Evolutionary conservation across 2,329 filamentous ascomycete genomes (phyloP), one percentile per base, ranked within the genome.

Genomic region (Xylariaceae sp.): DNA sequence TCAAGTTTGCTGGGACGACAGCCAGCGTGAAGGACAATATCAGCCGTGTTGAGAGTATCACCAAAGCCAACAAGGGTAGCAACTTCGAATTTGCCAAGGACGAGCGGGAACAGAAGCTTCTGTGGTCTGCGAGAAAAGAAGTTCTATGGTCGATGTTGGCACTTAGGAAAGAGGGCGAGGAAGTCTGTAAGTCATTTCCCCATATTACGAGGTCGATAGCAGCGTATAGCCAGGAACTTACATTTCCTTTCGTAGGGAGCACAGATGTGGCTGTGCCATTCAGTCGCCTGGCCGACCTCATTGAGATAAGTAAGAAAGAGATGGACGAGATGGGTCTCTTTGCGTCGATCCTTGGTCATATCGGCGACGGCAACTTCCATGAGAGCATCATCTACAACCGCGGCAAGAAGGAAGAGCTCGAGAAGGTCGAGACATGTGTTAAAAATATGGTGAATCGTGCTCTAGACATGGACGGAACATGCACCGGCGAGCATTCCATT

Each of bases 341-440:
- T 69, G 91, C 91, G 1, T 92, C 88, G 65, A 89, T 96, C 23
- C 77, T 97, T 3, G 92, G 92, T 3, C 92, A 97, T 67, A 88
- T 97, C 51, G 92, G 92, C 10, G 92, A 96, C 67, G 92, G 92
- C 30, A 97, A 97, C 72, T 97, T 97, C 75, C 92, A 97, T 70
- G 87, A 92, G 69, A 90, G 88, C 68, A 94, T 97, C 73, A 87
- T 97, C 74, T 97, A 96, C 70, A 84, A 94, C 72, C 82, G 82
- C 21, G 80, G 78, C 20, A 79, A 92, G 50, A 80, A 83, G 3
- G 83, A 79, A 21, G 89, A 96, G 72, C 82, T 82, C 50, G 86
- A 81, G 35, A 89, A 88, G 61, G 91, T 94, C 1, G 89, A 94
- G 69, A 81, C 79, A 49, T 91, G 90, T 59, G 91, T 97, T 40